A percentile compares a stretch with the other conserved stretches of the same genome.
phyloP scores from a whole-genome alignment of 495 filamentous ascomycete genomes.

The Penicillium roqueforti region DNA sequence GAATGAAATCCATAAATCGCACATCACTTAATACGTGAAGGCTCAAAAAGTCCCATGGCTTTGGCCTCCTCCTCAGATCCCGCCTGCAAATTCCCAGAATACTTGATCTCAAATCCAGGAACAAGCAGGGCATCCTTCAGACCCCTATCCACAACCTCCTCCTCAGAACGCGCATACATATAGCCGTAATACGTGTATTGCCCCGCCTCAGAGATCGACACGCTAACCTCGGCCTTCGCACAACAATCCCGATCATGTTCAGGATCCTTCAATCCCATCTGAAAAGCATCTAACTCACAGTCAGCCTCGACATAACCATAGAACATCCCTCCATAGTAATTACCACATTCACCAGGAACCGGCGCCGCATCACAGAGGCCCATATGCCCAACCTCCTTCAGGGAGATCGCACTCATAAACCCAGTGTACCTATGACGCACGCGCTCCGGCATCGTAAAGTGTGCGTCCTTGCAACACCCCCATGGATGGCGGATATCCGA shows the following conservation, averaged over 20 bases:
- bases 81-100: not conserved
- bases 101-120: not conserved
- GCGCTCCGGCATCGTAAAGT: not conserved
- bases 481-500: not conserved
- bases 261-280: not conserved
- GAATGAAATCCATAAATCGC: not conserved
- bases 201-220: not conserved
- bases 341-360: not conserved
- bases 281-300: not conserved
- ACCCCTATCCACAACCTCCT: not conserved
- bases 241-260: constrained; percentile 4
- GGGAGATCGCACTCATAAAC: not conserved
- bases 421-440: not conserved
- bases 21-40: not conserved
- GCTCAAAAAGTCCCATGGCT: constrained; percentile 1
- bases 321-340: not conserved
- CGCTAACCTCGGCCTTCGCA: not conserved
- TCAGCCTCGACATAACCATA: not conserved
- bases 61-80: not conserved
- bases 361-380: not conserved
- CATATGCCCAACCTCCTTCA: not conserved
- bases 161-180: not conserved
- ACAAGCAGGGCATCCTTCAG: not conserved
- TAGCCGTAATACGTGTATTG: constrained; percentile 1
- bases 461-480: constrained; percentile 1